Conservation (phyloP, 805 yeast species). For the Cyberlindnera meyerae region DNA sequence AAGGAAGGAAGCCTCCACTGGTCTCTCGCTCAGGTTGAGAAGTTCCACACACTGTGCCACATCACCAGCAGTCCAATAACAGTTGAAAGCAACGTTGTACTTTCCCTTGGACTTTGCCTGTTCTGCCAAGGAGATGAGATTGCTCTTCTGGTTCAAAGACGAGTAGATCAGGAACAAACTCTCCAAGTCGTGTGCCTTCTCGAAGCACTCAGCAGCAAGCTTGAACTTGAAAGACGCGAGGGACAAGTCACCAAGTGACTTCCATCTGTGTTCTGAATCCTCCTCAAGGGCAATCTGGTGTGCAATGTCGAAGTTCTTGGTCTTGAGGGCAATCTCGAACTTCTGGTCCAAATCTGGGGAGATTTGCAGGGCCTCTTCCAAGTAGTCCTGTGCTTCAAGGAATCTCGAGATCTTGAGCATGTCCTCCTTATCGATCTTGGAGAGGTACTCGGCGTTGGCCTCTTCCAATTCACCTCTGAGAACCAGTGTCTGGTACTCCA, state of each 20-base stretch:
- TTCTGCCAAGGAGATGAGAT: conserved; percentile 58
- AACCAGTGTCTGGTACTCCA: conserved; percentile 94
- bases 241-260: conserved; percentile 83
- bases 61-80: conserved; percentile 84
- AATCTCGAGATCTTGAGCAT: conserved; percentile 81
- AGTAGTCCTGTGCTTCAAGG: conserved; percentile 87
- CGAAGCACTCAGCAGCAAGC: conserved; percentile 75
- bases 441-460: conserved; percentile 55
- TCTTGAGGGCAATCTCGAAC: conserved; percentile 81
- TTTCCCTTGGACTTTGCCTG: conserved; percentile 69
- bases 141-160: conserved; percentile 65
- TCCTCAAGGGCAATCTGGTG: conserved; percentile 55
- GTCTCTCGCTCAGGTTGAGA: conserved; percentile 61
- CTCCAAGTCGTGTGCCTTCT: conserved; percentile 74
- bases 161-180: conserved; percentile 79
- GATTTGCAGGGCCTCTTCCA: conserved; percentile 75
- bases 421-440: conserved; percentile 61
- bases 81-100: conserved; percentile 86
- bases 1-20: conserved; percentile 81
- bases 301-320: conserved; percentile 71
- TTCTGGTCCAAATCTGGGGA: conserved; percentile 87
- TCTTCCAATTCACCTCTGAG: conserved; percentile 91
- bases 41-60: conserved; percentile 57
- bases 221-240: conserved; percentile 72
- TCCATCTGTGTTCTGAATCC: conserved; percentile 73